Conservation (phyloP, 164 flowering plant genomes). For the Santalum album region DNA sequence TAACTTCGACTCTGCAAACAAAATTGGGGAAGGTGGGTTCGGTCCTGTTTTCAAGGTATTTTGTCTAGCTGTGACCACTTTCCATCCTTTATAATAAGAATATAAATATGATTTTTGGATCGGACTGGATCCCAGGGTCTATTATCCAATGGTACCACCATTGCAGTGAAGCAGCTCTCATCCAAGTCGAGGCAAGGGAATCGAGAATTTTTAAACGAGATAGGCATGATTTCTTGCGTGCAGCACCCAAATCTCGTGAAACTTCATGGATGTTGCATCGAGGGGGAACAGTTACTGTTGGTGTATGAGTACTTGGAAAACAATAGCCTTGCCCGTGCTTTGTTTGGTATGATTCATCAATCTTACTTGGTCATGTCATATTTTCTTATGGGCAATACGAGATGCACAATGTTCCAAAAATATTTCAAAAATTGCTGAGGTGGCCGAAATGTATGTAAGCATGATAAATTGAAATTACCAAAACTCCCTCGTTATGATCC, state of each 20-base stretch:
- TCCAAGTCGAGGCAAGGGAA: constrained; percentile 57
- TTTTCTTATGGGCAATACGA: too few relatives aligned
- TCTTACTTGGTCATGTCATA: too few relatives aligned
- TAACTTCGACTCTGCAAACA: constrained; percentile 43
- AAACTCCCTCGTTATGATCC: too few relatives aligned
- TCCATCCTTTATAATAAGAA: too few relatives aligned
- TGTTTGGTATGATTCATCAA: constrained; percentile 53
- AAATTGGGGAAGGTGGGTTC: constrained; percentile 72
- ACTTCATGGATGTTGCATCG: constrained; percentile 48
- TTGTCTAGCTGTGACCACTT: too few relatives aligned
- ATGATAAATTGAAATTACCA: too few relatives aligned
- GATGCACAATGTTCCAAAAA: too few relatives aligned
- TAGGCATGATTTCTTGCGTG: constrained; percentile 55
- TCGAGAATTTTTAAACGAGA: constrained; percentile 61
- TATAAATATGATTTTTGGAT: background rate
- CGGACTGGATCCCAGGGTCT: constrained; percentile 22
- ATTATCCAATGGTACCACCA: constrained; percentile 37
- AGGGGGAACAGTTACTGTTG: constrained; percentile 39
- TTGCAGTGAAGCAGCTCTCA: constrained; percentile 65
- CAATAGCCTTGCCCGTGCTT: constrained; percentile 45
- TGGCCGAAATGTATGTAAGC: too few relatives aligned
- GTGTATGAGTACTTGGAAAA: constrained; percentile 59
- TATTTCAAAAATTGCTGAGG: too few relatives aligned
- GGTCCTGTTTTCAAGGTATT: constrained; percentile 62
- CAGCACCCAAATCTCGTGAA: constrained; percentile 58